phyloP scores from a whole-genome alignment of 352 stramenopile species.

The Phytopythium montanum region DNA sequence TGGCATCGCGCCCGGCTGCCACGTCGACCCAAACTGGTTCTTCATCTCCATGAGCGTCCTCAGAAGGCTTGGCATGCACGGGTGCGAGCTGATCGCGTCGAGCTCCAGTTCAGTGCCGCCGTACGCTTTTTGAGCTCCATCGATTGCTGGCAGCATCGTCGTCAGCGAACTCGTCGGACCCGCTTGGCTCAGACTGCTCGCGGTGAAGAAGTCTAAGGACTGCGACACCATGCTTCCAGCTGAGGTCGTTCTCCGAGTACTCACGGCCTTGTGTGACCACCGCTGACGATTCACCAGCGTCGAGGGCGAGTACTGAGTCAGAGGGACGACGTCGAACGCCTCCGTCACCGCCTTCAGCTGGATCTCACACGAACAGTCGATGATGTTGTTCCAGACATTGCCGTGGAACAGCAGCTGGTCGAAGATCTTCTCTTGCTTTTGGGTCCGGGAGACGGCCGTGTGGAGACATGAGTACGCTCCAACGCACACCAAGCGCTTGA shows the following conservation, averaged over 20 bases:
- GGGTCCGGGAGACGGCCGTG: slow-evolving; percentile 69
- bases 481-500: slow-evolving; percentile 42
- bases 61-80: slow-evolving; percentile 71
- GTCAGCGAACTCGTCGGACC: neutral
- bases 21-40: slow-evolving; percentile 52
- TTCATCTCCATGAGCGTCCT: slow-evolving; percentile 80
- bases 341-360: slow-evolving; percentile 49
- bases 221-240: slow-evolving; percentile 13
- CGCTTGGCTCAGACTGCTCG: slow-evolving; percentile 69
- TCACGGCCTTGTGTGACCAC: slow-evolving; percentile 24
- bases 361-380: slow-evolving; percentile 41
- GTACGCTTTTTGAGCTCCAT: slow-evolving; percentile 19
- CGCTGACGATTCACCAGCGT: slow-evolving; percentile 20
- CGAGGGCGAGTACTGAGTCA: slow-evolving; percentile 41
- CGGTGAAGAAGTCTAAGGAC: slow-evolving; percentile 64
- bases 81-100: slow-evolving; percentile 70
- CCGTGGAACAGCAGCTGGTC: slow-evolving; percentile 83
- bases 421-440: slow-evolving; percentile 87
- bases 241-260: slow-evolving; percentile 11
- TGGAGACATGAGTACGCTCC: slow-evolving; percentile 75
- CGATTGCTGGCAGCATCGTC: slow-evolving; percentile 1
- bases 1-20: slow-evolving; percentile 50
- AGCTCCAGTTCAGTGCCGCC: slow-evolving; percentile 63
- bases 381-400: slow-evolving; percentile 62
- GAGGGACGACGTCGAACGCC: slow-evolving; percentile 41